Conservation (phyloP, 768 basidiomycete genomes). For the Termitomyces sp. region DNA sequence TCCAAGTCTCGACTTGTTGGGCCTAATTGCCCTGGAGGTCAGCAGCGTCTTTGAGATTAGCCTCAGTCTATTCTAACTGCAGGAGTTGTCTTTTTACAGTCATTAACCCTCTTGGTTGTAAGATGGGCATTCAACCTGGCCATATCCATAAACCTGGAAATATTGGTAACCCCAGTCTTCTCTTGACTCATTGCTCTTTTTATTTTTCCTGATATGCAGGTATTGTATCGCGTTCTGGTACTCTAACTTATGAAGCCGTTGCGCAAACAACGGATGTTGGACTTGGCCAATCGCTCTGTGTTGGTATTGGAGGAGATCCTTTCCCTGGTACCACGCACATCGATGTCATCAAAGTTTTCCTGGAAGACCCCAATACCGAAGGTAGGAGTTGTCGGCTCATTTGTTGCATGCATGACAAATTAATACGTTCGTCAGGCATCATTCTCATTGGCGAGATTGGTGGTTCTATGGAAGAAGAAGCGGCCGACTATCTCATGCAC, state of each 20-base stretch:
- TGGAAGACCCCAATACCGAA: conserved; percentile 90
- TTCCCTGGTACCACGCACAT: conserved; percentile 96
- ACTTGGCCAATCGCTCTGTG: conserved; percentile 92
- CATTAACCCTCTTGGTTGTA: conserved; percentile 95
- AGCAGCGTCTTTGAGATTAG: conserved; percentile 8
- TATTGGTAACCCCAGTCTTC: conserved; percentile 53
- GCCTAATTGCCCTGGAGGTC: conserved; percentile 92
- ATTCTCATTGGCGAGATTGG: conserved; percentile 99
- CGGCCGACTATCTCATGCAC: conserved; percentile 78
- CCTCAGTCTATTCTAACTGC: not conserved
- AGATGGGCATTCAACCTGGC: conserved; percentile 98
- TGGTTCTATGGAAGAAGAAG: conserved; percentile 99
- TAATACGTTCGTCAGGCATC: conserved; percentile 51
- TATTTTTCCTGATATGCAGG: conserved; percentile 36
- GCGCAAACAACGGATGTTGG: conserved; percentile 95
- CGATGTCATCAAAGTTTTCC: conserved; percentile 94
- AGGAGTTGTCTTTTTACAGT: conserved; percentile 32
- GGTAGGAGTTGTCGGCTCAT: conserved; percentile 37
- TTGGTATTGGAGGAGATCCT: conserved; percentile 97
- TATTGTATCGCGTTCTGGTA: conserved; percentile 93
- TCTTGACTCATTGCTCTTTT: not conserved
- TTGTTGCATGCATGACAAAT: not conserved
- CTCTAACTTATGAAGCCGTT: conserved; percentile 97
- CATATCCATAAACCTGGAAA: conserved; percentile 97
- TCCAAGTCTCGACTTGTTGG: conserved; percentile 94